Evolutionary conservation across 352 stramenopile species (phyloP).

Genomic region (Globisporangium spinosum): DNA sequence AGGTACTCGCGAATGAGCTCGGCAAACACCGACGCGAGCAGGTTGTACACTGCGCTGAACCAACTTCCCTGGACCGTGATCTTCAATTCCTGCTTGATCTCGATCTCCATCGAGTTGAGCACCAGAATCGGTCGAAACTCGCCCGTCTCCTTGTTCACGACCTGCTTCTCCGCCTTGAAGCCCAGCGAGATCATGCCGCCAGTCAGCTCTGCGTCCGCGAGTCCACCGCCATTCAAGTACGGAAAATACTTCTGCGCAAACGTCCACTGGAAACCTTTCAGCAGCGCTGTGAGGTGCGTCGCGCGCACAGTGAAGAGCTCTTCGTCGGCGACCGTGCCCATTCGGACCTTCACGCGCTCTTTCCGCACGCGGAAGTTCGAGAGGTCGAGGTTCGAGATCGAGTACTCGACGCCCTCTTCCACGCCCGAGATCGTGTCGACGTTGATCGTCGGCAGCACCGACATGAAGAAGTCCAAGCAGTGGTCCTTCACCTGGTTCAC

Average conservation of each 20-base stretch:
- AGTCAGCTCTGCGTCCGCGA: conserved; percentile 65
- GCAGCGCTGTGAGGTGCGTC: conserved; percentile 66
- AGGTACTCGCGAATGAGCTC: conserved; percentile 81
- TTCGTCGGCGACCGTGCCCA: conserved; percentile 76
- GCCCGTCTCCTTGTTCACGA: conserved; percentile 50
- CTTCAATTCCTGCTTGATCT: conserved; percentile 81
- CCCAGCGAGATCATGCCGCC: conserved; percentile 74
- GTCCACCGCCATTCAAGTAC: conserved; percentile 76
- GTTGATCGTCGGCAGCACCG: conserved; percentile 78
- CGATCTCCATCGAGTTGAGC: conserved; percentile 79
- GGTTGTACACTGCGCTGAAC: conserved; percentile 85
- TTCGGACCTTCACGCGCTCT: conserved; percentile 79
- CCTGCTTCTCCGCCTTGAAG: conserved; percentile 77
- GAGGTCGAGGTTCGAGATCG: conserved; percentile 72
- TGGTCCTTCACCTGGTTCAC: conserved; percentile 80
- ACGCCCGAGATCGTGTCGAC: conserved; percentile 77
- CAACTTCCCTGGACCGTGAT: conserved; percentile 79
- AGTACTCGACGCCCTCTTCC: conserved; percentile 76
- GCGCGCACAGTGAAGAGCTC: conserved; percentile 77
- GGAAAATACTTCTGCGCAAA: conserved; percentile 85
- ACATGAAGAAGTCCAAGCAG: conserved; percentile 85
- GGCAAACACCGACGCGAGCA: conserved; percentile 73
- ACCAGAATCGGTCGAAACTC: conserved; percentile 72
- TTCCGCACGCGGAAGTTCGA: conserved; percentile 85
- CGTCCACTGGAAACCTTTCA: conserved; percentile 85